A percentile compares a stretch with the other conserved stretches of the same genome.
These are phyloP conservation scores for Saccharomycopsis crataegensis DNA, from an alignment of 1,139 yeast species.

Conservation along the genomic window DNA sequence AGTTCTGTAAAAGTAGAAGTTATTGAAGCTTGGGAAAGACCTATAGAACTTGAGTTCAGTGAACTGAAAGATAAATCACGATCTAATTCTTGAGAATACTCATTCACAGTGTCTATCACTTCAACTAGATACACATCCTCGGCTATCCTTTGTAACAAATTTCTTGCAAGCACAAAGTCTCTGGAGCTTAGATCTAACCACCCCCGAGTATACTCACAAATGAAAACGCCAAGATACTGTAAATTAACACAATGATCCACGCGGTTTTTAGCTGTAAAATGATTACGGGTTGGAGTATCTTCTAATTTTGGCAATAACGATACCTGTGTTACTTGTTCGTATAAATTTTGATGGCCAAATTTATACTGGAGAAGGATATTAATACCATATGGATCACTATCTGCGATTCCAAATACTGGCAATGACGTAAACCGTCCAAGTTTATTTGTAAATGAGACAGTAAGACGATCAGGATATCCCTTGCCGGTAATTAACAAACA, in stretches of 20 bases:
- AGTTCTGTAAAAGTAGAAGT: too few relatives aligned
- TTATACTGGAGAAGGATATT: constrained; percentile 28
- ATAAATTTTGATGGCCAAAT: constrained; percentile 8
- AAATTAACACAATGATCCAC: constrained; percentile 19
- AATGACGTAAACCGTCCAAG: constrained; percentile 11
- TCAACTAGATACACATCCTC: too few relatives aligned
- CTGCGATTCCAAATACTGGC: constrained; percentile 23
- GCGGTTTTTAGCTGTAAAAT: background rate
- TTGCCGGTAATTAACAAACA: constrained; percentile 29
- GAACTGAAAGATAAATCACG: too few relatives aligned
- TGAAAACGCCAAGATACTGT: constrained; percentile 15
- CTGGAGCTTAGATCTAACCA: constrained; percentile 18
- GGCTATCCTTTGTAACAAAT: constrained; percentile 10
- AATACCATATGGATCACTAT: constrained; percentile 32
- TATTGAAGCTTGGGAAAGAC: too few relatives aligned
- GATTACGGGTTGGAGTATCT: constrained; percentile 20
- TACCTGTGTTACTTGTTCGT: constrained; percentile 4
- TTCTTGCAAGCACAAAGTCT: constrained; percentile 20
- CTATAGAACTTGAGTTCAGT: too few relatives aligned
- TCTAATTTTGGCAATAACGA: constrained; percentile 16
- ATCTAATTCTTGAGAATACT: too few relatives aligned
- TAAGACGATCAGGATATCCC: constrained; percentile 30
- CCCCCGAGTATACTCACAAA: constrained; percentile 17
- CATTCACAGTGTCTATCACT: too few relatives aligned
- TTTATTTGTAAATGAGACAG: constrained; percentile 24